Evolutionary conservation across 2,329 filamentous ascomycete genomes (phyloP).

Genomic region (Alternaria conjuncta): DNA sequence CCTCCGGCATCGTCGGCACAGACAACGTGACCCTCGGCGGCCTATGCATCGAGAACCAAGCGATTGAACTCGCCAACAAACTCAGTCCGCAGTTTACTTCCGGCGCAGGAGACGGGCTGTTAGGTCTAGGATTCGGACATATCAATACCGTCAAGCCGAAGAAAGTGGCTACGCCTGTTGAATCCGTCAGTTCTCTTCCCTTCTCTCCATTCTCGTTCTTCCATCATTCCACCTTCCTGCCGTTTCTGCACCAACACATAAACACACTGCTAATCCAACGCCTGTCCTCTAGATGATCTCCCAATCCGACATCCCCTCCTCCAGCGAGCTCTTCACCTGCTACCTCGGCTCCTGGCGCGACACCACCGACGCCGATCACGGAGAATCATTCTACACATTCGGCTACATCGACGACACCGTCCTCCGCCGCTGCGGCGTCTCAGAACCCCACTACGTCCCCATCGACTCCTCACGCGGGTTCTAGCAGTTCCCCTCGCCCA

Average conservation of each 20-base stretch:
- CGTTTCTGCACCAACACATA: too few species aligned
- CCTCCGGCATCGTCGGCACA: constrained; percentile 55
- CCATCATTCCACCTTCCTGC: too few species aligned
- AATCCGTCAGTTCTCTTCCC: constrained; percentile 32
- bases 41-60: constrained; percentile 65
- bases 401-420: constrained; percentile 72
- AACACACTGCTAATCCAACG: too few species aligned
- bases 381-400: constrained; percentile 71
- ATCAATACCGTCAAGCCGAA: constrained; percentile 68
- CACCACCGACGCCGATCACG: constrained; percentile 49
- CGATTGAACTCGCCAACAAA: constrained; percentile 67
- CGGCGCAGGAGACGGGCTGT: constrained; percentile 66
- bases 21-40: constrained; percentile 69
- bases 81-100: constrained; percentile 64
- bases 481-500: constrained; percentile 69
- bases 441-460: constrained; percentile 65
- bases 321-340: constrained; percentile 67
- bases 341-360: constrained; percentile 66
- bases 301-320: constrained; percentile 58
- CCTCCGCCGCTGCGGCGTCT: constrained; percentile 60
- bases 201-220: too few species aligned
- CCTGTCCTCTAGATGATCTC: too few species aligned
- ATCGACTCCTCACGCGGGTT: constrained; percentile 71
- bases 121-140: constrained; percentile 69
- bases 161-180: constrained; percentile 67